A percentile compares a stretch with the other conserved stretches of the same genome.
Evolutionary conservation across 208 protist genomes (phyloP).

Genomic region (Trypanosoma lewisi): DNA sequence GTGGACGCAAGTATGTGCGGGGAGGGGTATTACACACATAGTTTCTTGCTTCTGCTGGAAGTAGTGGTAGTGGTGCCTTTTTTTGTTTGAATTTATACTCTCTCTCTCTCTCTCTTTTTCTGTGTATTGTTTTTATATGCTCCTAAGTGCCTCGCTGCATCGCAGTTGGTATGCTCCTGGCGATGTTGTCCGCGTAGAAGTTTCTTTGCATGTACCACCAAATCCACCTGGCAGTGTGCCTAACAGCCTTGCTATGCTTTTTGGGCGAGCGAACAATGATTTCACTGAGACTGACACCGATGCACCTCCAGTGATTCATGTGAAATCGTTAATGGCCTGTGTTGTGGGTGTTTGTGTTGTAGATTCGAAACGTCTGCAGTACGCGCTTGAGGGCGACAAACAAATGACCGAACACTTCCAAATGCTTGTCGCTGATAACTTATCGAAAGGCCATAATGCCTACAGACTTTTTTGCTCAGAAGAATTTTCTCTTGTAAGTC

Average conservation of each 20-base stretch:
- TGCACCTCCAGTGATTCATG: constrained; percentile 20
- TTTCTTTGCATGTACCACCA: constrained; percentile 6
- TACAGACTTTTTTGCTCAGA: constrained; percentile 25
- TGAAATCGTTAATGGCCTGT: constrained; percentile 29
- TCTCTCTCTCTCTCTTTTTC: neutral
- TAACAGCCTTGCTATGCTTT: constrained; percentile 12
- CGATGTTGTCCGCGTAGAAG: constrained; percentile 36
- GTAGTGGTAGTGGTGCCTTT: neutral
- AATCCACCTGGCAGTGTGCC: neutral
- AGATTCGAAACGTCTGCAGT: constrained; percentile 36
- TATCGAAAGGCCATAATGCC: constrained; percentile 8
- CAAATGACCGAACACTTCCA: neutral
- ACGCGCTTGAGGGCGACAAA: constrained; percentile 3
- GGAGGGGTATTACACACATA: neutral
- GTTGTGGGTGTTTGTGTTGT: constrained; percentile 28
- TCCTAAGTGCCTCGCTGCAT: constrained; percentile 32
- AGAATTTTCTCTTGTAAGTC: constrained; percentile 10
- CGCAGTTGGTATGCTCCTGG: constrained; percentile 67
- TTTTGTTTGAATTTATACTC: neutral
- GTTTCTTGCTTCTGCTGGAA: neutral
- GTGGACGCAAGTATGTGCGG: neutral
- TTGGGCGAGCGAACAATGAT: constrained; percentile 35
- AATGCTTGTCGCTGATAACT: neutral
- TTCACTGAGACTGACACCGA: constrained; percentile 24
- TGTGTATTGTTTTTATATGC: neutral